These are phyloP conservation scores for Dissophora ornata DNA, from an alignment of 192 early-diverging fungal species.

Conservation along the genomic window DNA sequence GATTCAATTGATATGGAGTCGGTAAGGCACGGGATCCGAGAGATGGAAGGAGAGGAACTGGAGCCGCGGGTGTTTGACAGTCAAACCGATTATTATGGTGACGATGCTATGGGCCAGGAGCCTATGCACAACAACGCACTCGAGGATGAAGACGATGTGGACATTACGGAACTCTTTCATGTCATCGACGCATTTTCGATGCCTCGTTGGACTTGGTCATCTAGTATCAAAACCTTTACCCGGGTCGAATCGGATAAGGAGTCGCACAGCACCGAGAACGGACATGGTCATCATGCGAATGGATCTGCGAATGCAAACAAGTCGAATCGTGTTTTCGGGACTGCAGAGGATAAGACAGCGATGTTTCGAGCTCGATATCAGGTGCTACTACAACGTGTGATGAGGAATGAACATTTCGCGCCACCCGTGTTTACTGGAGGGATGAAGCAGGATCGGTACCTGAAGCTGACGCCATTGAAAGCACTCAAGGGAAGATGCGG, in stretches of 20 bases:
- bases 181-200: conserved; percentile 82
- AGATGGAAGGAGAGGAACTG: conserved; percentile 53
- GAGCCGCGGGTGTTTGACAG: neutral
- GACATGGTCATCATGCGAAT: conserved; percentile 2
- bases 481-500: conserved; percentile 78
- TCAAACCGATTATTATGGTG: conserved; percentile 6
- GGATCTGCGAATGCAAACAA: conserved; percentile 13
- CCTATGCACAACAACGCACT: neutral
- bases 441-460: conserved; percentile 33
- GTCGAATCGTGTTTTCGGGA: conserved; percentile 63
- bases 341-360: conserved; percentile 70
- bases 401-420: conserved; percentile 85
- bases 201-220: conserved; percentile 74
- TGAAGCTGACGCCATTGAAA: conserved; percentile 83
- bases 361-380: conserved; percentile 85
- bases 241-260: conserved; percentile 28
- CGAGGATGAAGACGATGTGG: conserved; percentile 58
- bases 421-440: conserved; percentile 68
- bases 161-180: conserved; percentile 68
- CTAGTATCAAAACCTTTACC: conserved; percentile 73
- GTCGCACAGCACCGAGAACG: neutral
- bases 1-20: conserved; percentile 38
- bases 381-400: conserved; percentile 78
- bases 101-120: conserved; percentile 6
- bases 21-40: conserved; percentile 64